phyloP scores from a whole-genome alignment of 768 basidiomycete species.

The Grammothele lineata region DNA sequence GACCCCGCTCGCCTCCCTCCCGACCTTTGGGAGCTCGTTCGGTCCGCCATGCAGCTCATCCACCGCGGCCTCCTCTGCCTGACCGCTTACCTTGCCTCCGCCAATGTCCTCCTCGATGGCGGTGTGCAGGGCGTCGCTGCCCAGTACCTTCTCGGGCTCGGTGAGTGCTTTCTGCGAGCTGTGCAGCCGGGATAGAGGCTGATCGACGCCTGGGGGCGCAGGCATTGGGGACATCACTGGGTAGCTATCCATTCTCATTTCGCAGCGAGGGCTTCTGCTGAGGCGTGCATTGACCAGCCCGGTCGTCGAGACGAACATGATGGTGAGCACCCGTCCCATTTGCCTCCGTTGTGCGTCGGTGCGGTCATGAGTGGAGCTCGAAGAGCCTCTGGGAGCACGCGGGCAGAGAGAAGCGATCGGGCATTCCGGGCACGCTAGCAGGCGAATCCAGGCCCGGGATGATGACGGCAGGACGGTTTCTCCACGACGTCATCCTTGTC shows the following conservation, averaged over 20 bases:
- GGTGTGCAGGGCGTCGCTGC: slow-evolving; percentile 32
- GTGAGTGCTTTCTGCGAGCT: slow-evolving; percentile 30
- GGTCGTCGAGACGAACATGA: slow-evolving; percentile 81
- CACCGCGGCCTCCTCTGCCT: slow-evolving; percentile 17
- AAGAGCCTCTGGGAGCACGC: too few species aligned
- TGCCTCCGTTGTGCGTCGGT: not conserved
- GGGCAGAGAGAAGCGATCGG: too few species aligned
- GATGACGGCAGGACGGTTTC: not conserved
- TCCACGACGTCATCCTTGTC: not conserved
- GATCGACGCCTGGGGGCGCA: slow-evolving; percentile 18
- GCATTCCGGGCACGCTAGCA: not conserved
- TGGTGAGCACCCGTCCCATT: slow-evolving; percentile 40
- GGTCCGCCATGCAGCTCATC: slow-evolving; percentile 13
- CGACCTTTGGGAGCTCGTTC: slow-evolving; percentile 21
- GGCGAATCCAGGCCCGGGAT: too few species aligned
- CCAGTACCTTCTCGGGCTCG: slow-evolving; percentile 55
- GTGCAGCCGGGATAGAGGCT: not conserved
- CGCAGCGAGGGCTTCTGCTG: too few species aligned
- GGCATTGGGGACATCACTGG: slow-evolving; percentile 76
- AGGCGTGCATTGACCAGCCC: slow-evolving; percentile 41
- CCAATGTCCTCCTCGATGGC: slow-evolving; percentile 8
- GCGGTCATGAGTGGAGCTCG: not conserved
- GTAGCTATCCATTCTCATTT: slow-evolving; percentile 34
- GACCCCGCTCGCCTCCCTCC: slow-evolving; percentile 13
- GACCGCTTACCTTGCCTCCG: slow-evolving; percentile 17